A percentile compares a stretch with the other conserved stretches of the same genome.
phyloP scores from a whole-genome alignment of 805 yeast genomes.

The Pichia scutulata region DNA sequence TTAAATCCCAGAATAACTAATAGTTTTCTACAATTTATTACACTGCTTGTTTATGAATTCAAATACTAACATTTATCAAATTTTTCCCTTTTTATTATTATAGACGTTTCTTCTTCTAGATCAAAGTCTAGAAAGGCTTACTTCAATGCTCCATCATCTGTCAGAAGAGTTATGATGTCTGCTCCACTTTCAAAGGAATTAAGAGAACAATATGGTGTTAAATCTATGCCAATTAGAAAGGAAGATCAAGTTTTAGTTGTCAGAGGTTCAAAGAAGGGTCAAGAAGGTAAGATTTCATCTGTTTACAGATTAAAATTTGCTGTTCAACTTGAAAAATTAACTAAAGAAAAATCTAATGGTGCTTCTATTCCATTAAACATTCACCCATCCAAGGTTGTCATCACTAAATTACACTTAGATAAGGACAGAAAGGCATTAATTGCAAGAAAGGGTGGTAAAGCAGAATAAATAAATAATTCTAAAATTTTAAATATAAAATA shows the following conservation, averaged over 20 bases:
- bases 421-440: slow-evolving; percentile 98
- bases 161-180: slow-evolving; percentile 89
- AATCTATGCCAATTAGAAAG: slow-evolving; percentile 94
- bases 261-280: slow-evolving; percentile 99
- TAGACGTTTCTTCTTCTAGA: slow-evolving; percentile 99
- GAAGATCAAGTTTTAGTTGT: slow-evolving; percentile 92
- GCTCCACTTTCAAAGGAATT: slow-evolving; percentile 99
- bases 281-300: slow-evolving; percentile 95
- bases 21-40: too few species aligned
- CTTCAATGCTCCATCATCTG: slow-evolving; percentile 96
- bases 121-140: slow-evolving; percentile 99
- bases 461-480: slow-evolving; percentile 51
- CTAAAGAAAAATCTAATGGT: slow-evolving; percentile 97
- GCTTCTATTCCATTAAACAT: slow-evolving; percentile 95
- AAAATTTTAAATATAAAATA: background rate
- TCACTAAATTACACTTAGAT: slow-evolving; percentile 97
- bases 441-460: slow-evolving; percentile 96
- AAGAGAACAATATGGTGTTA: slow-evolving; percentile 94
- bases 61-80: slow-evolving; percentile 22
- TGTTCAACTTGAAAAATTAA: slow-evolving; percentile 93
- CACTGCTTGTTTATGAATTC: too few species aligned
- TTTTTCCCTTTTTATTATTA: slow-evolving; percentile 11
- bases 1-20: background rate
- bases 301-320: slow-evolving; percentile 98
- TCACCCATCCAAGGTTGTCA: slow-evolving; percentile 98